A percentile compares a stretch with the other conserved stretches of the same genome.
Conservation (phyloP, 2,329 filamentous ascomycete genomes). For the Cladosporium sp. region DNA sequence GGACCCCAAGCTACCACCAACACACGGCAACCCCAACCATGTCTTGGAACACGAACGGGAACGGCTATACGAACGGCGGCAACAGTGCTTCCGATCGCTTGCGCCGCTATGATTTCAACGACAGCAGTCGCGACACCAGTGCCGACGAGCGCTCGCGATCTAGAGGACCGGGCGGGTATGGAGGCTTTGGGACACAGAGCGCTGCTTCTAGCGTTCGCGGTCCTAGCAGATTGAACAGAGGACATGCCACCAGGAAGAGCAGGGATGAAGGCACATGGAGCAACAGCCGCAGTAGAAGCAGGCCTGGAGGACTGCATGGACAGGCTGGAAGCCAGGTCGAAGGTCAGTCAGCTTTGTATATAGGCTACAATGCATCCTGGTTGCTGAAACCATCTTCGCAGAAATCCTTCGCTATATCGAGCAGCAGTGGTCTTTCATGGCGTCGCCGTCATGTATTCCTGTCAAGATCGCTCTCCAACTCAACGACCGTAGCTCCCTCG, state of each 20-base stretch:
- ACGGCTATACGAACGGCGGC: slow-evolving; percentile 30
- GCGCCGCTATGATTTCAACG: slow-evolving; percentile 36
- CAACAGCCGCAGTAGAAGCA: slow-evolving; percentile 37
- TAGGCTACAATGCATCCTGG: slow-evolving; percentile 15
- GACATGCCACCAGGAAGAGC: slow-evolving; percentile 43
- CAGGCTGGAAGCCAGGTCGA: slow-evolving; percentile 46
- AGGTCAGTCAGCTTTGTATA: slow-evolving; percentile 31
- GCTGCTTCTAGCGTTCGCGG: slow-evolving; percentile 26
- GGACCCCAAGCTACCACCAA: not conserved
- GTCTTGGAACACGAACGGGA: slow-evolving; percentile 31
- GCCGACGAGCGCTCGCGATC: slow-evolving; percentile 38
- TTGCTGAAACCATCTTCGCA: slow-evolving; percentile 27
- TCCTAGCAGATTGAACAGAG: slow-evolving; percentile 44
- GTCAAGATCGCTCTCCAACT: slow-evolving; percentile 94
- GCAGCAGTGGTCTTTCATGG: slow-evolving; percentile 89
- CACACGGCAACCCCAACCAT: not conserved
- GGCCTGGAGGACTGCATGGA: slow-evolving; percentile 35
- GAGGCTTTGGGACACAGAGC: slow-evolving; percentile 33
- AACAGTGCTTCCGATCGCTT: slow-evolving; percentile 25
- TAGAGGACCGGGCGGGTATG: slow-evolving; percentile 43
- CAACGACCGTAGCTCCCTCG: slow-evolving; percentile 90
- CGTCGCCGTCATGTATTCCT: slow-evolving; percentile 81
- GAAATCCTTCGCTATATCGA: slow-evolving; percentile 80
- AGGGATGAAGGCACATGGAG: slow-evolving; percentile 36
- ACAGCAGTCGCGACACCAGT: slow-evolving; percentile 38